Base-by-base conservation (phyloP, 371 early-diverging fungal genomes). In the Rhizomucor pusillus region DNA sequence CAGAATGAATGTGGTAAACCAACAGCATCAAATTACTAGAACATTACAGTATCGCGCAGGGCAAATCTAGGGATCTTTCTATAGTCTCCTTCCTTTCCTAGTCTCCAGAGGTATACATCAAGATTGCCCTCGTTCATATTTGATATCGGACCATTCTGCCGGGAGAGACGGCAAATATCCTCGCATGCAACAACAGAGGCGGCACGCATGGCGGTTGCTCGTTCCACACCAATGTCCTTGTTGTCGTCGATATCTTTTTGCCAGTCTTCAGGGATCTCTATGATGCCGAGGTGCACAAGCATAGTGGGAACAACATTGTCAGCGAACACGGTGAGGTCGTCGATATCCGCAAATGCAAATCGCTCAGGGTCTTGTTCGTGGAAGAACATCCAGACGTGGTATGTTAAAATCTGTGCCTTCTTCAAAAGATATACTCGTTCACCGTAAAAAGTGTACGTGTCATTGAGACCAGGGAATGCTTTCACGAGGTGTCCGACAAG, bases 251-350 rank as follows among this genome's bases (percentile, higher is more conserved):
- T 75, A 34, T 80, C 81, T 9, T 65, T 54, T 41, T 71, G 54
- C 67, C 90, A 71, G 13, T 33, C 58, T 6, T 75, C 65, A 4
- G 89, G 85, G 5, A 84, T 50, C 6, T 71, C 59, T 43, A 88
- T 43, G 7, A 85, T 58, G 5, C 81, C 82, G 5, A 82, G 64
- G 48, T 85, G 71, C 16, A 63, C 65, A 55, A 89, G 60, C 62
- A 89, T 62, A 1, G 88, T 82, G 7, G 90, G 90, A 18, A 90
- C 77, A 9, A 88, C 88, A 61, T 87, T 89, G 54, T 90, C 90
- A 0, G 84, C 82, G 63, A 88, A 88, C 20, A 90, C 68, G 0
- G 92, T 88, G 53, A 89, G 60, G 0, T 69, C 60, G 37, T 75
- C 57, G 29, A 88, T 76, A 47, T 90, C 90, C 5, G 53, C 65